phyloP scores from a whole-genome alignment of 345 rosid genomes.

The Brassica juncea region DNA sequence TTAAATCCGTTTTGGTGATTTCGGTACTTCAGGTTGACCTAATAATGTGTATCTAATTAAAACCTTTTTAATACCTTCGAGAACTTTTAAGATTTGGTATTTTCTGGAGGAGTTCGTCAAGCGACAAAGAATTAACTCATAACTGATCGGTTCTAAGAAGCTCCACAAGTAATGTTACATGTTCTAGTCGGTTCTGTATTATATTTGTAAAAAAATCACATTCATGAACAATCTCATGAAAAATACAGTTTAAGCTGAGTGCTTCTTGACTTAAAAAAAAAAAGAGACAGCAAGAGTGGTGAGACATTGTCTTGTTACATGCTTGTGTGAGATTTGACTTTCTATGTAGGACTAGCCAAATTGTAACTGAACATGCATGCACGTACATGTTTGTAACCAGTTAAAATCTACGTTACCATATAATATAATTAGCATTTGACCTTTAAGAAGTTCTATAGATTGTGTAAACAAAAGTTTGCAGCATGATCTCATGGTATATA shows the following conservation, averaged over 20 bases:
- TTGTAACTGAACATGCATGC: not conserved
- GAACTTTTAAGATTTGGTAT: not conserved
- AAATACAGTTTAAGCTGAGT: not conserved
- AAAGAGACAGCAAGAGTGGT: not conserved
- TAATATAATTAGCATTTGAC: not conserved
- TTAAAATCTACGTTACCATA: not conserved
- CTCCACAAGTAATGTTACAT: not conserved
- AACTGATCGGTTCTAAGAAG: too few species aligned
- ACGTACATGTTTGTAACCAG: not conserved
- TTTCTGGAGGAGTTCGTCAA: not conserved
- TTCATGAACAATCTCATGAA: not conserved
- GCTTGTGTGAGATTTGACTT: not conserved
- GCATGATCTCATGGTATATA: not conserved
- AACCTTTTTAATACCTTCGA: not conserved
- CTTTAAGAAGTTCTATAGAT: not conserved
- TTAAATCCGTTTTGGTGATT: not conserved
- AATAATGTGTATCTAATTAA: not conserved
- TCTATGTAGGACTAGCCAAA: not conserved
- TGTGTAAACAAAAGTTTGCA: not conserved
- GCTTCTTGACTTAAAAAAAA: not conserved
- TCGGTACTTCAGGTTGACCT: not conserved
- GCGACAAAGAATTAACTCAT: not conserved
- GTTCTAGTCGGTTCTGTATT: not conserved
- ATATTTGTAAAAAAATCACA: not conserved
- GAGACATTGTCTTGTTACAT: not conserved